A percentile compares a stretch with the other conserved stretches of the same genome.
phyloP scores from a whole-genome alignment of 768 basidiomycete species.

The Suillus luteus region DNA sequence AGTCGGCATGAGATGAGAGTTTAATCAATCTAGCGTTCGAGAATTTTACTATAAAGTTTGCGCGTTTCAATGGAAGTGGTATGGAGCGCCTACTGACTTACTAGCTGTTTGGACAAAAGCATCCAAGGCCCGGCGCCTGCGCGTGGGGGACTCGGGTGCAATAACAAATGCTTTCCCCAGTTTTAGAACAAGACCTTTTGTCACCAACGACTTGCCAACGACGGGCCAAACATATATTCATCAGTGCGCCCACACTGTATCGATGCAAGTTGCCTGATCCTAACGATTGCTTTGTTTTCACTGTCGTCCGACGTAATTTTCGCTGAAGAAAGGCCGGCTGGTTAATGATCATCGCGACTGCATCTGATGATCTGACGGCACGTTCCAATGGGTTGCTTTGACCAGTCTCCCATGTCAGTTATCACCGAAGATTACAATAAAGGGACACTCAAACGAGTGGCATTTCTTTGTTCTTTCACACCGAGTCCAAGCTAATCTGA shows the following conservation, averaged over 20 bases:
- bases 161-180: neutral
- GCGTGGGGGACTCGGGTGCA: constrained; percentile 4
- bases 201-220: neutral
- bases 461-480: constrained; percentile 12
- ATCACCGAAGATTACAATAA: constrained; percentile 16
- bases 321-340: neutral
- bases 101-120: neutral
- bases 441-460: constrained; percentile 12
- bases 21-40: neutral
- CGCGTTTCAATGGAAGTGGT: neutral
- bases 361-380: neutral
- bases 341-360: neutral
- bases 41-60: neutral
- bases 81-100: neutral
- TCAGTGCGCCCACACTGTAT: constrained; percentile 16
- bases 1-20: constrained; percentile 22
- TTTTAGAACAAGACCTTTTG: constrained; percentile 26
- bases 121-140: neutral
- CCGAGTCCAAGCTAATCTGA: constrained; percentile 1
- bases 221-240: neutral
- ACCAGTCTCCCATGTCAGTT: neutral
- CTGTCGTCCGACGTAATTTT: constrained; percentile 10
- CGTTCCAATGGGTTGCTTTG: neutral
- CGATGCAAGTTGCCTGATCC: constrained; percentile 2
- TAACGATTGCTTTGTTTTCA: constrained; percentile 17